Base-by-base conservation (phyloP, 768 basidiomycete genomes). In the Paxillus rubicundulus region DNA sequence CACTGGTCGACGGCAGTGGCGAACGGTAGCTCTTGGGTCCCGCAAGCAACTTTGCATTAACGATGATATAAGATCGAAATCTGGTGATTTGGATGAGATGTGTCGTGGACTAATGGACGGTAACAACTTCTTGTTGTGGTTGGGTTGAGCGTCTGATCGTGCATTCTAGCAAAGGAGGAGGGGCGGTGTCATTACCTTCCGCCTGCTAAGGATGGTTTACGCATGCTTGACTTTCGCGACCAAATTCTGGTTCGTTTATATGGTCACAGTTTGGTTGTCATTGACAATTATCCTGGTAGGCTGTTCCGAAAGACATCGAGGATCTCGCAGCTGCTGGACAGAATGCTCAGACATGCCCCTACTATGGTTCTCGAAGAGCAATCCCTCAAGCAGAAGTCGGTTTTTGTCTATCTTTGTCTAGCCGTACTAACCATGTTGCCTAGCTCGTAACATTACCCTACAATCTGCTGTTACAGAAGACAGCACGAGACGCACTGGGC, bases 21-120 rank as follows among this genome's bases (percentile, higher is more conserved):
- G 92, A 27, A 76, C 86, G 0, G 89, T 97, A n/a, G 82, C 94
- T 16, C 78, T 99, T 9, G 95, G 89, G 1, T 92, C 92, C 4
- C 81, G 97, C 40, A 92, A 86, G 63, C 92, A 96, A 58, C 77
- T 98, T 2, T 99, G 96, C 66, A 90, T 98, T 52, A 90, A 98
- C 61, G 90, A 92, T 24, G 77, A 82, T 34, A 76, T 97, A 18
- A 79, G 83, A 34, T 71, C 73, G 9, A 80, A 77, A 45, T 74
- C 73, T 47, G 77, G 76, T 9, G 91, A 96, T 61, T 71, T 97
- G 43, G 94, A 97, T 57, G 94, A 97, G 67, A 84, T 79, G 37
- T 97, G 94, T 66, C 78, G 93, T 45, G 91, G 92, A 57, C 74
- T 94, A 44, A 73, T 89, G 40, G 81, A 80, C 47, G 87, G 92